phyloP scores from a whole-genome alignment of 2,329 filamentous ascomycete species.

The Cordyceps cateniannulata region DNA sequence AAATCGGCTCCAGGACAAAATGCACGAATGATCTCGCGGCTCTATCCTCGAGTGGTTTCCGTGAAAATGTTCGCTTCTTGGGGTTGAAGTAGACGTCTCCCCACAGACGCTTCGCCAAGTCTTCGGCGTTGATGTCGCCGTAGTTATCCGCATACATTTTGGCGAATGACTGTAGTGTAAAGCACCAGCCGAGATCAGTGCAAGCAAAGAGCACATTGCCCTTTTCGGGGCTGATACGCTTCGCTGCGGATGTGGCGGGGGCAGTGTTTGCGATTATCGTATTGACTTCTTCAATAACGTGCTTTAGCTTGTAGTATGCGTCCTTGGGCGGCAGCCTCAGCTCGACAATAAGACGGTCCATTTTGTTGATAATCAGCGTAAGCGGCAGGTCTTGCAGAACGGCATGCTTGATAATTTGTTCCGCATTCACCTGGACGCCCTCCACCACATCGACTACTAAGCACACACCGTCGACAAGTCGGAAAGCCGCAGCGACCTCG shows the following conservation, averaged over 20 bases:
- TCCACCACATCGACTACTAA: slow-evolving; percentile 94
- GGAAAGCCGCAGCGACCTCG: slow-evolving; percentile 82
- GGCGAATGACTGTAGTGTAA: slow-evolving; percentile 88
- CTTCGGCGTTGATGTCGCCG: slow-evolving; percentile 69
- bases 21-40: slow-evolving; percentile 85
- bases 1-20: slow-evolving; percentile 93
- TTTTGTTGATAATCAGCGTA: slow-evolving; percentile 91
- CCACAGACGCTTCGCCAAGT: slow-evolving; percentile 85
- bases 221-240: slow-evolving; percentile 86
- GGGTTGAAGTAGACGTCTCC: slow-evolving; percentile 97
- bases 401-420: slow-evolving; percentile 95
- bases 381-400: slow-evolving; percentile 84
- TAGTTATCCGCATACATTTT: slow-evolving; percentile 94
- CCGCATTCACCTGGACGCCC: slow-evolving; percentile 96
- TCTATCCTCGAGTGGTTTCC: slow-evolving; percentile 74
- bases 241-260: slow-evolving; percentile 71
- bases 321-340: slow-evolving; percentile 89
- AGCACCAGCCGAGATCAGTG: slow-evolving; percentile 92
- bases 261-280: slow-evolving; percentile 84
- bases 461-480: slow-evolving; percentile 85
- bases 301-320: slow-evolving; percentile 97
- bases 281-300: slow-evolving; percentile 98
- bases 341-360: slow-evolving; percentile 91
- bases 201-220: slow-evolving; percentile 98
- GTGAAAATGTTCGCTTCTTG: slow-evolving; percentile 79